Conservation (phyloP, 768 basidiomycete species). For the Agaricus bisporus region DNA sequence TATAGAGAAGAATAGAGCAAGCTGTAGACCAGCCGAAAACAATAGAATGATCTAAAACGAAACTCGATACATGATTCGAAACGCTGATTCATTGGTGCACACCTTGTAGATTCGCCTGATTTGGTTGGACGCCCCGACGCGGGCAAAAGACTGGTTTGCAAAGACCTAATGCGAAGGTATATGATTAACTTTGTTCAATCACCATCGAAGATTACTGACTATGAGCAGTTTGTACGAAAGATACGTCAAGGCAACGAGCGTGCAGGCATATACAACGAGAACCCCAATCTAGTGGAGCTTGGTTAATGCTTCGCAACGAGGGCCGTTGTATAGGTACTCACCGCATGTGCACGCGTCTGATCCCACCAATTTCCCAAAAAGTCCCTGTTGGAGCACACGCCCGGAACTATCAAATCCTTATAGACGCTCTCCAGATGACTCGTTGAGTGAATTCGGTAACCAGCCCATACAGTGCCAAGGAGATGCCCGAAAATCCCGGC, state of each 20-base stretch:
- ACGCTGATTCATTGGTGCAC: background rate
- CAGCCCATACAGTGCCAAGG: conserved; percentile 42
- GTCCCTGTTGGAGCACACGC: conserved; percentile 34
- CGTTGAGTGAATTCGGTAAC: conserved; percentile 33
- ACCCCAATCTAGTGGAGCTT: conserved; percentile 29
- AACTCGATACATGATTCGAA: background rate
- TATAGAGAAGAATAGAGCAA: conserved; percentile 43
- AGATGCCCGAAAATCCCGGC: conserved; percentile 41
- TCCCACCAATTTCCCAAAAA: conserved; percentile 40
- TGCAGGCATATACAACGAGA: conserved; percentile 30
- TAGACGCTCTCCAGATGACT: conserved; percentile 25
- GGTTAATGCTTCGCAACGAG: background rate
- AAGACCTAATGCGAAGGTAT: conserved; percentile 29
- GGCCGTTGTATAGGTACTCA: conserved; percentile 18
- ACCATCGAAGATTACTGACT: conserved; percentile 18
- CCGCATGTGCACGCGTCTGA: conserved; percentile 25
- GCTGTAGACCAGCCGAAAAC: conserved; percentile 42
- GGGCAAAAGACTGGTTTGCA: conserved; percentile 36
- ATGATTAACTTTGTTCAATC: background rate
- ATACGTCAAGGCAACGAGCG: conserved; percentile 29
- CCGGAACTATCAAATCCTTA: conserved; percentile 25
- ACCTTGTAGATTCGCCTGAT: conserved; percentile 47
- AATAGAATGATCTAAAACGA: conserved; percentile 36
- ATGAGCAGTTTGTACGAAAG: conserved; percentile 38
- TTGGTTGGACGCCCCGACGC: conserved; percentile 39